Evolutionary conservation across 2,329 filamentous ascomycete species (phyloP), one percentile per base, ranked within the genome.

Genomic region (Pseudogymnoascus sp.): DNA sequence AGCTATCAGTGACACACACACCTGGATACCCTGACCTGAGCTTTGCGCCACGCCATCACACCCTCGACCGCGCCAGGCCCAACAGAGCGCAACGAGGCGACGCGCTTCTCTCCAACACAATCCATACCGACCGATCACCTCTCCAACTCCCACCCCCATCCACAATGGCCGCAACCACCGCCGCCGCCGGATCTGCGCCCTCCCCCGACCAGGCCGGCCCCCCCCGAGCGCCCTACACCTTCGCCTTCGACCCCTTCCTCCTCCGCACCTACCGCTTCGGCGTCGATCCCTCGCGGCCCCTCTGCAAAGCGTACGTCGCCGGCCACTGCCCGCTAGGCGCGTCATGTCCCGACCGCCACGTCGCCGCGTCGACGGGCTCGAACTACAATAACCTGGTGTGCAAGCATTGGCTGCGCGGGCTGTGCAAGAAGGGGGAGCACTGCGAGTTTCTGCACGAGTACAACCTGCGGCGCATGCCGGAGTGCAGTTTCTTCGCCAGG

Each of bases 391-490:
- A 84, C 73, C 86, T 97, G 15, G 93, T 99, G 66, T 99, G 95
- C 86, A 99, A 99, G 80, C 95, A 97, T 82, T 97, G 95, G 87
- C 87, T 97, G 72, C 90, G 96, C 68, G 93, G 93, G 0, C 85
- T 99, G 19, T 99, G 95, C 82, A 99, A 99, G 75, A 97, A 97
- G 78, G 95, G 93, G 71, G 89, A 97, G 73, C 86, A 87, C 69
- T 99, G 95, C 86, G 95, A 99, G 79, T 99, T 97, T 72, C 82
- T 97, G 60, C 95, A 99, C 82, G 95, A 97, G 78, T 99, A 97
- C 81, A 97, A 99, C 78, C 84, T 99, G 69, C 87, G 95, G 67
- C 93, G 95, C 76, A 97, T 97, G 91, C 93, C 95, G 67, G 95
- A 97, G 79, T 99, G 95, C 79, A 96, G 96, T 73, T 96, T 96